phyloP scores from a whole-genome alignment of 768 basidiomycete species.

The Suillus subluteus region DNA sequence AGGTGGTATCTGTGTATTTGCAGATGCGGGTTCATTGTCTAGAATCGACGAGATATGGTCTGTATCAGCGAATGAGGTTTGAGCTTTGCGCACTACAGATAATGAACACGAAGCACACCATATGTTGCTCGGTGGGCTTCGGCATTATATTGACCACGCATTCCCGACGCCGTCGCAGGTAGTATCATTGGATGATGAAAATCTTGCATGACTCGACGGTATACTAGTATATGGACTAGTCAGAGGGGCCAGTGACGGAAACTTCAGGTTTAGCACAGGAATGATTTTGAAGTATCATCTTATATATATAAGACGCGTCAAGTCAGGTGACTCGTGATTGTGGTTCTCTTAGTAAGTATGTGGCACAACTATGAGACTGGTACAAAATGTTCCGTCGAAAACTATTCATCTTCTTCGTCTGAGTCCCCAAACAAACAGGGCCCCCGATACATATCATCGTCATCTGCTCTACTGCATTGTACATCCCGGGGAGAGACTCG shows the following conservation, averaged over 20 bases:
- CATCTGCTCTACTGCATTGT: slow-evolving; percentile 2
- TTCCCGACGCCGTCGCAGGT: slow-evolving; percentile 4
- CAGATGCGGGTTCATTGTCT: not conserved
- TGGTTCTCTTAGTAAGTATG: not conserved
- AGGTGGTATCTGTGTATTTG: slow-evolving; percentile 14
- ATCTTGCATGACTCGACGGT: not conserved
- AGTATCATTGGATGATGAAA: not conserved
- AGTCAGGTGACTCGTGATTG: slow-evolving; percentile 2
- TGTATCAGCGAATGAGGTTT: slow-evolving; percentile 4
- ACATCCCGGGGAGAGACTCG: not conserved
- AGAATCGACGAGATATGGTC: slow-evolving; percentile 7
- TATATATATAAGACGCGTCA: not conserved
- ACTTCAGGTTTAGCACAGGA: not conserved
- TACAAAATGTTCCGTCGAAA: not conserved
- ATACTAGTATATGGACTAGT: not conserved
- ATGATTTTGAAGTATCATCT: not conserved
- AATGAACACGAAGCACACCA: slow-evolving; percentile 6
- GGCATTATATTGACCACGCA: not conserved
- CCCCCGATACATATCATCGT: slow-evolving; percentile 22
- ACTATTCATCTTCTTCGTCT: slow-evolving; percentile 32
- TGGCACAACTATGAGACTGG: not conserved
- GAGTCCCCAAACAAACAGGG: slow-evolving; percentile 36
- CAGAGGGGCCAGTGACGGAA: not conserved
- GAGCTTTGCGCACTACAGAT: not conserved
- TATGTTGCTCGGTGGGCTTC: slow-evolving; percentile 13